phyloP scores from a whole-genome alignment of 768 basidiomycete species.

The Trametes punicea region DNA sequence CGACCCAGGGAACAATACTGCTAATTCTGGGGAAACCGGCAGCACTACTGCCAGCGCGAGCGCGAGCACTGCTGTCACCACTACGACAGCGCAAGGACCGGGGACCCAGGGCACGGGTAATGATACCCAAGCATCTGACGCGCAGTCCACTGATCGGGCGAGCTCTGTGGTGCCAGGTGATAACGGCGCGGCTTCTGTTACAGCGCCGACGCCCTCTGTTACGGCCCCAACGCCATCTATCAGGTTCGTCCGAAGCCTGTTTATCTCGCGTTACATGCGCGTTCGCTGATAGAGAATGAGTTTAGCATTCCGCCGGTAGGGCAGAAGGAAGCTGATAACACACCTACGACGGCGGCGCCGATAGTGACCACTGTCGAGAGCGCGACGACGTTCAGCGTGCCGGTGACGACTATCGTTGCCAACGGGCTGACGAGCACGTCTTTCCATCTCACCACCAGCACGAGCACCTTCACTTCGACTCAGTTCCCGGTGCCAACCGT shows the following conservation, averaged over 20 bases:
- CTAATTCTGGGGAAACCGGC: neutral
- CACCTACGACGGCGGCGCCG: neutral
- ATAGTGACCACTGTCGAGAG: slow-evolving; percentile 3
- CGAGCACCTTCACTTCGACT: slow-evolving; percentile 3
- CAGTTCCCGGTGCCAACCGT: neutral
- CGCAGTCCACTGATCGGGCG: neutral
- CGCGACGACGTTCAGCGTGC: slow-evolving; percentile 4
- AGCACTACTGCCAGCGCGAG: neutral
- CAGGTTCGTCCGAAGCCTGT: neutral
- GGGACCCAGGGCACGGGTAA: neutral
- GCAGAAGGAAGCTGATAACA: slow-evolving; percentile 3
- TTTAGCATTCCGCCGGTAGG: neutral
- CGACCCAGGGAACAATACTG: neutral
- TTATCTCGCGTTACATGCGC: neutral
- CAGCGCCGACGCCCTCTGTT: neutral
- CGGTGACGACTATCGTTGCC: neutral
- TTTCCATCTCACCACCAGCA: slow-evolving; percentile 9
- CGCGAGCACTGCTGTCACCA: neutral
- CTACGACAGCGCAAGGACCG: neutral
- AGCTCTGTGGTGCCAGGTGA: neutral
- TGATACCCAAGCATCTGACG: neutral
- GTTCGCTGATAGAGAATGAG: neutral
- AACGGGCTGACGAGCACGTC: slow-evolving; percentile 3
- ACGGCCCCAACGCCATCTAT: too few species aligned
- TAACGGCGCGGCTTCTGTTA: slow-evolving; percentile 2